Percentiles rank a stretch among this genome's conserved stretches.
These are phyloP conservation scores for Aspergillus bertholletiae DNA, from an alignment of 495 filamentous ascomycete species.

Conservation along the genomic window DNA sequence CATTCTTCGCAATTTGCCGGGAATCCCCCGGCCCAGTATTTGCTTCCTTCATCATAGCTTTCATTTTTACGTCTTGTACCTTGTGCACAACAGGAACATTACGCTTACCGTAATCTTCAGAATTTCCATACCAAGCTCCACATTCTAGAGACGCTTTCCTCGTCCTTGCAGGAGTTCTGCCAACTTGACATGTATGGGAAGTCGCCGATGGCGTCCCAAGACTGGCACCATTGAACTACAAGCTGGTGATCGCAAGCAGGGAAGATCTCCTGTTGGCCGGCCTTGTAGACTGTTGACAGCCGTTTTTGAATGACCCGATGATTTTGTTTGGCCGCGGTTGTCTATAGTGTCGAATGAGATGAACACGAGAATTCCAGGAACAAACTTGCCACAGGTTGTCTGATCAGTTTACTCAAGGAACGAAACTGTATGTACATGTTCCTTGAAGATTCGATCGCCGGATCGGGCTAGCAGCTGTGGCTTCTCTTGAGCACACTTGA, in stretches of 20 bases:
- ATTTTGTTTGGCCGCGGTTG: neutral
- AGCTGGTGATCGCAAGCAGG: neutral
- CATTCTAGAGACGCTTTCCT: conserved; percentile 9
- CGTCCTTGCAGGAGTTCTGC: neutral
- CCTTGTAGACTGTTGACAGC: neutral
- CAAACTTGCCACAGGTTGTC: neutral
- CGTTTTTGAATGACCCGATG: neutral
- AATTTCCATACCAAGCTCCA: neutral
- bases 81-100: neutral
- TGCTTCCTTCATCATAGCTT: neutral
- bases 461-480: neutral
- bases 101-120: conserved; percentile 12
- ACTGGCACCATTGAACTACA: neutral
- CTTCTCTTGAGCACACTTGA: neutral
- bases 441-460: neutral
- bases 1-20: neutral
- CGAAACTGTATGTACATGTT: neutral
- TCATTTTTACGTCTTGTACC: neutral
- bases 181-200: neutral
- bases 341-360: neutral
- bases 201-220: neutral
- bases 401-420: conserved; percentile 1
- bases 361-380: neutral
- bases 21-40: neutral
- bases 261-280: neutral